These are phyloP conservation scores for Colletotrichum sansevieriae DNA, from an alignment of 2,329 filamentous ascomycete genomes.

Conservation along the genomic window DNA sequence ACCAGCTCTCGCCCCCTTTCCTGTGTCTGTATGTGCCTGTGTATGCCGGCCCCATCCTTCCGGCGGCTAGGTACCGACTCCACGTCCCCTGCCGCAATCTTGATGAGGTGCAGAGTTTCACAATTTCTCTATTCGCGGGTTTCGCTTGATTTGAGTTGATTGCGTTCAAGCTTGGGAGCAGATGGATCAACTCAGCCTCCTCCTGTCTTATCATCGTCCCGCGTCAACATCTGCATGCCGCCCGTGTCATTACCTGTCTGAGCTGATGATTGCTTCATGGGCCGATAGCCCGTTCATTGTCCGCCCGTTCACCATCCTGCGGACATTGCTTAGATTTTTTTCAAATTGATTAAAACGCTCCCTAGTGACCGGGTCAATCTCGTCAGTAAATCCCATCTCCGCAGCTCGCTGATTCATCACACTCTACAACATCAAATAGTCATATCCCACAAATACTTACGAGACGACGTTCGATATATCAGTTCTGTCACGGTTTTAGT, in stretches of 20 bases:
- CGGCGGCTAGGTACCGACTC: slow-evolving; percentile 23
- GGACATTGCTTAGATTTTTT: slow-evolving; percentile 16
- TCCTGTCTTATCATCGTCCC: slow-evolving; percentile 40
- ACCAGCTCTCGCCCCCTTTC: slow-evolving; percentile 17
- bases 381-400: slow-evolving; percentile 27
- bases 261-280: slow-evolving; percentile 39
- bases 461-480: slow-evolving; percentile 2
- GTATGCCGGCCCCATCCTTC: slow-evolving; percentile 27
- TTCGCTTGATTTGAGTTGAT: slow-evolving; percentile 29
- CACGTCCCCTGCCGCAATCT: slow-evolving; percentile 26
- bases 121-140: slow-evolving; percentile 27
- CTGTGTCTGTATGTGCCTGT: slow-evolving; percentile 9
- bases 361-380: slow-evolving; percentile 23
- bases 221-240: slow-evolving; percentile 31
- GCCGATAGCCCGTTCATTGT: slow-evolving; percentile 24
- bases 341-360: slow-evolving; percentile 40
- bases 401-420: slow-evolving; percentile 33
- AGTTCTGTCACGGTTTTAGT: not conserved
- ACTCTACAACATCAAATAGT: slow-evolving; percentile 12
- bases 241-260: slow-evolving; percentile 40
- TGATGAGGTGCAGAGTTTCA: slow-evolving; percentile 41
- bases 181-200: slow-evolving; percentile 33
- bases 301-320: slow-evolving; percentile 24
- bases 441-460: slow-evolving; percentile 7
- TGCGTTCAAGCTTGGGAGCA: slow-evolving; percentile 21